Evolutionary conservation across 192 early-diverging fungal species (phyloP).

Genomic region (Linnemannia hyalina): DNA sequence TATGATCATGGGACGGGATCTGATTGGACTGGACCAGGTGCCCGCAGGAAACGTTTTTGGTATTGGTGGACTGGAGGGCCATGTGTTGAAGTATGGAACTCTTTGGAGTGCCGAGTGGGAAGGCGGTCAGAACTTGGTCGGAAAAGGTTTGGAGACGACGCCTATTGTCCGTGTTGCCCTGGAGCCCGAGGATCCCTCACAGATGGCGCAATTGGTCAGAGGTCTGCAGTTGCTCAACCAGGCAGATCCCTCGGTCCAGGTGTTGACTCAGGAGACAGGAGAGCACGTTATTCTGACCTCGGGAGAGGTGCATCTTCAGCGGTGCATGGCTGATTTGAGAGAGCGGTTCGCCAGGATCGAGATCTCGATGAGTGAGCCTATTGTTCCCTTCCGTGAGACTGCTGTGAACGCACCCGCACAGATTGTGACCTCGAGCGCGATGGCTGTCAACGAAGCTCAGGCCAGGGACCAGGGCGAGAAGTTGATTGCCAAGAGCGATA

Average conservation of each 20-base stretch:
- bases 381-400: slow-evolving; percentile 98
- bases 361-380: slow-evolving; percentile 93
- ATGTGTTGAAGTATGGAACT: slow-evolving; percentile 96
- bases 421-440: slow-evolving; percentile 31
- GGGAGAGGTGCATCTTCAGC: slow-evolving; percentile 91
- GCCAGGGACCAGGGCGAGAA: slow-evolving; percentile 60
- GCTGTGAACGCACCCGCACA: slow-evolving; percentile 68
- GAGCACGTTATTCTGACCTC: slow-evolving; percentile 97
- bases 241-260: slow-evolving; percentile 95
- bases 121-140: slow-evolving; percentile 83
- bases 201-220: slow-evolving; percentile 88
- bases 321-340: slow-evolving; percentile 93
- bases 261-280: slow-evolving; percentile 92
- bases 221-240: slow-evolving; percentile 94
- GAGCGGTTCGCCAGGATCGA: slow-evolving; percentile 96
- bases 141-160: slow-evolving; percentile 71
- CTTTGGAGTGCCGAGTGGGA: slow-evolving; percentile 75
- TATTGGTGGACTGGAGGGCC: slow-evolving; percentile 88
- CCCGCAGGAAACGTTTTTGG: slow-evolving; percentile 98
- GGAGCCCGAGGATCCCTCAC: slow-evolving; percentile 90
- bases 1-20: slow-evolving; percentile 97
- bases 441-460: slow-evolving; percentile 40
- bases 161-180: slow-evolving; percentile 98
- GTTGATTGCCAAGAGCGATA: slow-evolving; percentile 51
- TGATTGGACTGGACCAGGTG: slow-evolving; percentile 85